Percentiles rank a stretch among this genome's conserved stretches.
phyloP scores from a whole-genome alignment of 345 rosid species.

The Fremontodendron californicum region DNA sequence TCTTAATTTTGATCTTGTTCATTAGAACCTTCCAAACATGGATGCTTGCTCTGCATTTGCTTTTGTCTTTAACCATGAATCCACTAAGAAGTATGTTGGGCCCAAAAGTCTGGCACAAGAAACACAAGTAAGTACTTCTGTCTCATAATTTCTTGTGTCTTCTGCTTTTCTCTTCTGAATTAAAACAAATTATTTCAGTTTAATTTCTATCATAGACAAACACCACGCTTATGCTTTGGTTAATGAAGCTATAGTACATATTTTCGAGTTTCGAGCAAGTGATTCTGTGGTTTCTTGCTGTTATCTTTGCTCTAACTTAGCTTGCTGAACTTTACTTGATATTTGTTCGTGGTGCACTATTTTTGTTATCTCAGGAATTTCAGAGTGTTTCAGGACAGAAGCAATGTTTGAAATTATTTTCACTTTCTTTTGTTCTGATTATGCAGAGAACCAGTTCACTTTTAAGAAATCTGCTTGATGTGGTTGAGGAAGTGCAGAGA shows the following conservation, averaged over 20 bases:
- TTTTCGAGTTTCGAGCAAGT: neutral
- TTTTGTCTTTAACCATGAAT: constrained; percentile 44
- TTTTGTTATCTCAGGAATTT: neutral
- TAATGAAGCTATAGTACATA: neutral
- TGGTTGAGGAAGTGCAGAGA: constrained; percentile 60
- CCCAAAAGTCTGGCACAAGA: constrained; percentile 50
- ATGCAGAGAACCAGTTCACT: constrained; percentile 58
- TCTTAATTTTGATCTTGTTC: constrained; percentile 27
- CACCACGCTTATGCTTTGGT: neutral
- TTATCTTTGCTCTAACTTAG: constrained; percentile 2
- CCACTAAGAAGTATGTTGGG: constrained; percentile 41
- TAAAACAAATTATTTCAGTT: neutral
- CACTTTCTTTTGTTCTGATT: constrained; percentile 18
- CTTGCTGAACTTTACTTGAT: neutral
- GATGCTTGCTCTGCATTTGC: constrained; percentile 58
- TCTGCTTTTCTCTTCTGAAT: neutral
- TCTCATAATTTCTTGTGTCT: neutral
- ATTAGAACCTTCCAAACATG: constrained; percentile 63
- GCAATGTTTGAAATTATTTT: constrained; percentile 13
- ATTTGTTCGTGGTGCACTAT: neutral
- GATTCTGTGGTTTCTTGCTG: neutral
- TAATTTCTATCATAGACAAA: too few species aligned
- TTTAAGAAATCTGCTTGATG: constrained; percentile 55
- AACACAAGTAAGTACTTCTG: constrained; percentile 57
- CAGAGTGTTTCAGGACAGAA: neutral